These are phyloP conservation scores for Paraglomus occultum DNA, from an alignment of 192 early-diverging fungal species.

Conservation along the genomic window DNA sequence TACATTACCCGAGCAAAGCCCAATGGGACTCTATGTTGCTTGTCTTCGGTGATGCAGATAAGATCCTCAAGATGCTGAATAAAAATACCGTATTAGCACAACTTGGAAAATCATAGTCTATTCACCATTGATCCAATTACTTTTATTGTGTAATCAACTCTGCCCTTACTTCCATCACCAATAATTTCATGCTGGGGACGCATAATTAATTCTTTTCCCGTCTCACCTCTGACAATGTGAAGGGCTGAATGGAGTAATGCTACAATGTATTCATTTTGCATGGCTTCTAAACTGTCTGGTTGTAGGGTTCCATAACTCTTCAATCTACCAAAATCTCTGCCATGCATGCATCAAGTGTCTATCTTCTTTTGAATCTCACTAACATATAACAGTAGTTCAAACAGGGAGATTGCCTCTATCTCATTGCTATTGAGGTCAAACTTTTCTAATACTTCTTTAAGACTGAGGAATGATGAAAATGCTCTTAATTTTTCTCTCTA, in stretches of 20 bases:
- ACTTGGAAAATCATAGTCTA: too few species aligned
- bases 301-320: constrained; percentile 3
- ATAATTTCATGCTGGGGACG: neutral
- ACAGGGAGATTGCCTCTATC: neutral
- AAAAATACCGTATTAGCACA: too few species aligned
- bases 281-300: constrained; percentile 2
- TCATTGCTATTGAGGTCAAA: neutral
- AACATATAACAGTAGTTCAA: neutral
- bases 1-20: too few species aligned
- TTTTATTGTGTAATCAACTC: neutral
- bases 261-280: constrained; percentile 13
- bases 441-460: constrained; percentile 7
- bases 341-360: constrained; percentile 2
- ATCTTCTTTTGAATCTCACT: neutral
- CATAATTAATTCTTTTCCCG: neutral
- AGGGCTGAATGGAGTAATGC: constrained; percentile 13
- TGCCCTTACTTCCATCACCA: neutral
- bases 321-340: neutral
- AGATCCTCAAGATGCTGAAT: too few species aligned
- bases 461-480: constrained; percentile 2
- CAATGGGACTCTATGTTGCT: too few species aligned
- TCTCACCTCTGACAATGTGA: neutral
- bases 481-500: too few species aligned
- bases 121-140: neutral
- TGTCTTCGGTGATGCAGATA: too few species aligned